Evolutionary conservation across 2,329 filamentous ascomycete genomes (phyloP), one percentile per base, ranked within the genome.

Genomic region (Blastomyces silverae): DNA sequence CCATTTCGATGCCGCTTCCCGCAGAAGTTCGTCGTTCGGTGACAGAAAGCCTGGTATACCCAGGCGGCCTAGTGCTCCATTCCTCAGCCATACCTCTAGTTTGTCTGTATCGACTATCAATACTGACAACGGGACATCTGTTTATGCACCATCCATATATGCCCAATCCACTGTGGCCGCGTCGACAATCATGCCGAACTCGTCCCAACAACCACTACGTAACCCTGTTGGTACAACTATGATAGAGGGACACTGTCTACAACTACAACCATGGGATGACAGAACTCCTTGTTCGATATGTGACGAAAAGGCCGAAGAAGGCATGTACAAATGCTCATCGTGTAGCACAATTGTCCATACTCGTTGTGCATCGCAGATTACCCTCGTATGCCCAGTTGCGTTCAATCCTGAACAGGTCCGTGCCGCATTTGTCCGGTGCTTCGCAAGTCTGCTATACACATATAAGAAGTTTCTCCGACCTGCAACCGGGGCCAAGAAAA

Each of bases 11-110:
- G 86, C 89, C 64, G 78, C 81, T 69, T 89, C 89, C n/a, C 86
- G 92, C 66, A 86, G 93, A 69, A 97, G 92, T 79, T 96, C 92
- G n/a, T 96, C 92, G 0, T 95, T 96, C 76, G 90, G 89, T 39
- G 90, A 91, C 70, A 87, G 87, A 74, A 84, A 87, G 69, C 83
- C 83, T 15, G 70, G 71, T 15, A 70, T 77, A 64, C 79, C 84
- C 59, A 80, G 84, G 70, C 80, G 79, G 53, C 88, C 89, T 5
- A 90, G 85, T 74, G 79, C 88, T 42, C 90, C 92, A 4, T 92
- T 93, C 78, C 81, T 91, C 46, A 82, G 84, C 60, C 86, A 88
- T 74, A 81, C 83, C 62, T 74, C 75, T 6, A 78, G 76, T 58
- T 70, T 77, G 25, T 80, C 80, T 0, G 79, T 82, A 66, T 80